These are phyloP conservation scores for Pezicula carpinea DNA, from an alignment of 2,329 filamentous ascomycete genomes.

Conservation along the genomic window DNA sequence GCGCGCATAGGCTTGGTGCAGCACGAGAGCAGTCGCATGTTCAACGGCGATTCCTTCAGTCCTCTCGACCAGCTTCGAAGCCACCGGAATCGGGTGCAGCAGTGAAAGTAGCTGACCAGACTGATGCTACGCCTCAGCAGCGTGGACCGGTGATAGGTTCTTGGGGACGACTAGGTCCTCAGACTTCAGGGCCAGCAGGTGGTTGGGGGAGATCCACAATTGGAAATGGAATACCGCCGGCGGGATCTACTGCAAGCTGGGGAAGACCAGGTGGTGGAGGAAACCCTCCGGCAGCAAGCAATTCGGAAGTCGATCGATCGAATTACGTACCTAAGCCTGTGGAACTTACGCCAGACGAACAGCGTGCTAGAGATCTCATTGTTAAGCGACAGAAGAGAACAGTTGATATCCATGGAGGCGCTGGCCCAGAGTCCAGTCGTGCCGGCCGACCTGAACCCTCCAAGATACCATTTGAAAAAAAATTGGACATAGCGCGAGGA, in stretches of 20 bases:
- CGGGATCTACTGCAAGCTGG: neutral
- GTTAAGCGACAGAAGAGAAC: conserved; percentile 11
- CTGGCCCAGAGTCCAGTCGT: conserved; percentile 22
- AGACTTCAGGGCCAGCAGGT: neutral
- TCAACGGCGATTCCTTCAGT: conserved; percentile 28
- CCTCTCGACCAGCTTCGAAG: conserved; percentile 20
- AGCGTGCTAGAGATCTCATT: conserved; percentile 20
- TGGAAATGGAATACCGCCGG: conserved; percentile 1
- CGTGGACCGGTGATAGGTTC: neutral
- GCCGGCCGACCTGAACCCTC: conserved; percentile 14
- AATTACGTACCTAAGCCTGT: neutral
- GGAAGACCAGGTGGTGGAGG: neutral
- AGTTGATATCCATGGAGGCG: conserved; percentile 13
- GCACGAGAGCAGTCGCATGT: conserved; percentile 24
- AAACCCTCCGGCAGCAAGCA: neutral
- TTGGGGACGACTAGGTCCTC: conserved; percentile 8
- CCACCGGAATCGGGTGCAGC: conserved; percentile 18
- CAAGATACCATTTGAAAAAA: conserved; percentile 12
- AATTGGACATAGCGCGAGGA: neutral
- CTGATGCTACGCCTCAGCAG: neutral
- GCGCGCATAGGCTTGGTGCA: conserved; percentile 26
- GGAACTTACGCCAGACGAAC: conserved; percentile 23
- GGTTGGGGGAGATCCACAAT: conserved; percentile 8
- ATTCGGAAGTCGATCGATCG: neutral
- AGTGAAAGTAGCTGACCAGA: conserved; percentile 3